Conservation (phyloP, 345 rosid species). For the Aurinia saxatilis region DNA sequence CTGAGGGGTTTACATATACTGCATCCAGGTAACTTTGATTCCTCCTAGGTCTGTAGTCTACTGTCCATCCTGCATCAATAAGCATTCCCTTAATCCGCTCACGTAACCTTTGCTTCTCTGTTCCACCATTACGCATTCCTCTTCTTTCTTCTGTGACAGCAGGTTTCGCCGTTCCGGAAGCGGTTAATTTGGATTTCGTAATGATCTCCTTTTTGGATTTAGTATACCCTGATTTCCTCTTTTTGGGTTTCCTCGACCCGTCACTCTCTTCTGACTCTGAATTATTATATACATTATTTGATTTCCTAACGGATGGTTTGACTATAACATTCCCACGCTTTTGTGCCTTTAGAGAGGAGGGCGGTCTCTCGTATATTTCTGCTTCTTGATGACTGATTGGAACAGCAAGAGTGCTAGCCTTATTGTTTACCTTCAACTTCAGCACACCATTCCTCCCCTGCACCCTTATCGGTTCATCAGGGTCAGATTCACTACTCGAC, state of each 20-base stretch:
- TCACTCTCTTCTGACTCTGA: constrained; percentile 52
- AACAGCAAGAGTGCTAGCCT: constrained; percentile 27
- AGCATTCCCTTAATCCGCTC: constrained; percentile 87
- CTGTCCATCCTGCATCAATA: constrained; percentile 86
- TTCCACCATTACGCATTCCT: constrained; percentile 76
- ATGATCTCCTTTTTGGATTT: constrained; percentile 29
- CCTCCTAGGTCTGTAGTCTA: constrained; percentile 85
- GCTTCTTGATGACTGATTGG: constrained; percentile 34
- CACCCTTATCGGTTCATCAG: constrained; percentile 66
- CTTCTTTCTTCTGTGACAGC: constrained; percentile 43
- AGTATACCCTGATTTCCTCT: constrained; percentile 28
- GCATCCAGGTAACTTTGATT: constrained; percentile 87
- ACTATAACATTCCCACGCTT: constrained; percentile 31
- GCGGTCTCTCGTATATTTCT: constrained; percentile 35
- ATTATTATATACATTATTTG: constrained; percentile 31
- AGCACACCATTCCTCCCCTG: constrained; percentile 97
- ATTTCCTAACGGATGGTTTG: constrained; percentile 33
- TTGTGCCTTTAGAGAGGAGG: constrained; percentile 26
- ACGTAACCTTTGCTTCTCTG: constrained; percentile 92
- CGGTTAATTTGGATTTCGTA: constrained; percentile 35
- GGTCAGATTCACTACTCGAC: constrained; percentile 32
- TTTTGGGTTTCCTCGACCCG: constrained; percentile 34
- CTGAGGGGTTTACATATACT: constrained; percentile 81
- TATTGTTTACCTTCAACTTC: constrained; percentile 64
- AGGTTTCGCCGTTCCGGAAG: constrained; percentile 30